Conservation (phyloP, 371 early-diverging fungal species). For the Choanephora cucurbitarum region DNA sequence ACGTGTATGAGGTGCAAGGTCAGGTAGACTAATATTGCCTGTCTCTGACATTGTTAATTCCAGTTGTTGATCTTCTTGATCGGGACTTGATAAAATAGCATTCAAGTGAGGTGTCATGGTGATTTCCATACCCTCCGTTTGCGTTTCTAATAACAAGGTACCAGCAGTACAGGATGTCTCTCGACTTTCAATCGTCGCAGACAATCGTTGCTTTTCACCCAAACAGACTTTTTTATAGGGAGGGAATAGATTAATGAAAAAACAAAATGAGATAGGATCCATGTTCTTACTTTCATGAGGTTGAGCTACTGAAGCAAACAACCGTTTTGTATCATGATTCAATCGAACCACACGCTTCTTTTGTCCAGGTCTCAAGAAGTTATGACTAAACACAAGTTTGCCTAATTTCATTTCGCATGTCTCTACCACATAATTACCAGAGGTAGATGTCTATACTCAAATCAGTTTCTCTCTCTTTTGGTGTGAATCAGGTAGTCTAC, state of each 20-base stretch:
- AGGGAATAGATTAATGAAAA: too few relatives aligned
- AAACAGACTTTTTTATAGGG: slow-evolving; percentile 38
- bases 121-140: slow-evolving; percentile 48
- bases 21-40: slow-evolving; percentile 57
- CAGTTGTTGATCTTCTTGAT: slow-evolving; percentile 5
- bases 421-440: slow-evolving; percentile 67
- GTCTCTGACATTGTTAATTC: slow-evolving; percentile 50
- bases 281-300: slow-evolving; percentile 40
- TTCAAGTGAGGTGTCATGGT: slow-evolving; percentile 2
- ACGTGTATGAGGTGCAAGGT: slow-evolving; percentile 47
- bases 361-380: slow-evolving; percentile 62
- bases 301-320: slow-evolving; percentile 34
- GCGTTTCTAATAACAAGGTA: slow-evolving; percentile 34
- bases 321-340: slow-evolving; percentile 49
- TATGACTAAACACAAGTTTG: slow-evolving; percentile 58
- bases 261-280: background rate
- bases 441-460: slow-evolving; percentile 55
- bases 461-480: too few relatives aligned
- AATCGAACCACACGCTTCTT: slow-evolving; percentile 60
- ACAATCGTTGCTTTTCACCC: slow-evolving; percentile 46
- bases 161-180: slow-evolving; percentile 22
- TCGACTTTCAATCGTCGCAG: slow-evolving; percentile 37
- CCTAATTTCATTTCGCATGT: slow-evolving; percentile 62
- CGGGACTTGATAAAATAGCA: background rate
- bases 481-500: too few relatives aligned